Conservation (phyloP, 495 filamentous ascomycete species). For the Tuber brumale region DNA sequence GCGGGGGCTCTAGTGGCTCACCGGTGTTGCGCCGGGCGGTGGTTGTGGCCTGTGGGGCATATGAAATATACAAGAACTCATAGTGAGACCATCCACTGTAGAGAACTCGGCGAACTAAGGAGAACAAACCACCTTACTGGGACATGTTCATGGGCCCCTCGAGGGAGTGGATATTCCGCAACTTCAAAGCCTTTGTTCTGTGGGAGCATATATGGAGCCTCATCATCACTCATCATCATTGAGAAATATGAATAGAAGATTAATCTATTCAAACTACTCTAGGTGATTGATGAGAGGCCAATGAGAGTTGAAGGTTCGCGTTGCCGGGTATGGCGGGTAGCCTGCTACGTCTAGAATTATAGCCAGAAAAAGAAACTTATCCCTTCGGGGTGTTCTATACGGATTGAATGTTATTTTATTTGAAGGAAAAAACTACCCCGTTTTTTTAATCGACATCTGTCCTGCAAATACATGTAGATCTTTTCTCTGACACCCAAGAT, state of each 20-base stretch:
- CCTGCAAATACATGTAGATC: not conserved
- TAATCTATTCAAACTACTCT: not conserved
- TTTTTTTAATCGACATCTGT: not conserved
- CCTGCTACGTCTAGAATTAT: not conserved
- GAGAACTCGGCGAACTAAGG: no score
- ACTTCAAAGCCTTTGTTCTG: not conserved
- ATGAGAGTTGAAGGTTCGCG: not conserved
- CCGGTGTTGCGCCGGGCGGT: no score
- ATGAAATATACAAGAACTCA: no score
- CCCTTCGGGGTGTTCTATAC: no score
- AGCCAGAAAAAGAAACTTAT: not conserved
- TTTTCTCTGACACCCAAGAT: not conserved
- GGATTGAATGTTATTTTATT: not conserved
- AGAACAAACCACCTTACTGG: no score
- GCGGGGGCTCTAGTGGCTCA: no score
- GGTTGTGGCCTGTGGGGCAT: no score
- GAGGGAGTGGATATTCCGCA: not conserved
- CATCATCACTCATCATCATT: not conserved
- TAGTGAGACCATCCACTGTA: no score
- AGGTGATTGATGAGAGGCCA: not conserved
- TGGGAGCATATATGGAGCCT: not conserved
- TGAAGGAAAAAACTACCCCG: not conserved
- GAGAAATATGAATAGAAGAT: not conserved
- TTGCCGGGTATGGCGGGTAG: not conserved
- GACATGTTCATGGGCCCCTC: no score